phyloP scores from a whole-genome alignment of 768 basidiomycete genomes.

The Lentinula guzmanii region DNA sequence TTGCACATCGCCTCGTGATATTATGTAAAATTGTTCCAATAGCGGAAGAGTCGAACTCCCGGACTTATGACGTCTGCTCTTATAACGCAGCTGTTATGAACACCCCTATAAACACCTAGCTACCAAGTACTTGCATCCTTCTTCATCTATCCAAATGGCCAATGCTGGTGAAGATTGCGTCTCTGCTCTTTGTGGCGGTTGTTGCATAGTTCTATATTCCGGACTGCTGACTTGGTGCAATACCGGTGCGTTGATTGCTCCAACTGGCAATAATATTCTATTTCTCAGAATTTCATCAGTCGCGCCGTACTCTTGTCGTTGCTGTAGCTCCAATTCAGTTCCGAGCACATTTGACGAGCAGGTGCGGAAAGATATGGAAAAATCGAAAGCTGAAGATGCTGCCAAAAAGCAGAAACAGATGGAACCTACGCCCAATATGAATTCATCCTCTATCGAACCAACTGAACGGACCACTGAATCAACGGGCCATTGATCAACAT shows the following conservation, averaged over 20 bases:
- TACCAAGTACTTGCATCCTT: background rate
- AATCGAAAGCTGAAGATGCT: slow-evolving; percentile 2
- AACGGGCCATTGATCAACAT: no score
- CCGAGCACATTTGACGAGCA: background rate
- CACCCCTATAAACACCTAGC: no score
- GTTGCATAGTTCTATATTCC: background rate
- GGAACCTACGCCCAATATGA: background rate
- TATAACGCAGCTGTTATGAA: no score
- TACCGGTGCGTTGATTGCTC: background rate
- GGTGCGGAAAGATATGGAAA: slow-evolving; percentile 3
- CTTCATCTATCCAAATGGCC: background rate
- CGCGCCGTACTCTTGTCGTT: background rate
- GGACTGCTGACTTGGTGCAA: background rate
- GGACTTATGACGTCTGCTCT: no score
- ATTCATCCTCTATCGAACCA: background rate
- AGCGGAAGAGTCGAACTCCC: no score
- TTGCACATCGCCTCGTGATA: no score
- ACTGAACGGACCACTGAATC: background rate
- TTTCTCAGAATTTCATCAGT: background rate
- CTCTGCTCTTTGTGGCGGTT: background rate
- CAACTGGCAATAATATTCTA: background rate
- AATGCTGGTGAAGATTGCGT: background rate
- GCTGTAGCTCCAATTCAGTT: background rate
- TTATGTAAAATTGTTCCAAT: no score
- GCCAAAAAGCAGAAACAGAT: slow-evolving; percentile 2